A percentile compares a stretch with the other conserved stretches of the same genome.
Evolutionary conservation across 2,329 filamentous ascomycete genomes (phyloP).

Genomic region (Dothistroma septosporum): DNA sequence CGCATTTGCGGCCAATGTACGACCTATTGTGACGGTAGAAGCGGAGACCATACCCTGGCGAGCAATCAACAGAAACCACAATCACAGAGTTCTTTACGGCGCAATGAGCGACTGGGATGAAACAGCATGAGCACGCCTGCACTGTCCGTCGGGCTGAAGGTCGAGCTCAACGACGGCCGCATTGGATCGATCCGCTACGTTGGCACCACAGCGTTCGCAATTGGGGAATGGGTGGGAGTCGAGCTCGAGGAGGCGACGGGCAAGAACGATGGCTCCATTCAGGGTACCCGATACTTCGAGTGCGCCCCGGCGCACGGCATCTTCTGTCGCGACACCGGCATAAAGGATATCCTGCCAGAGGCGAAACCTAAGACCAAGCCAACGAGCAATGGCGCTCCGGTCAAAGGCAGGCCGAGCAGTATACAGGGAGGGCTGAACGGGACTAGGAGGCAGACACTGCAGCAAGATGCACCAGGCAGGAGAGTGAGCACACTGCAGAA

Average conservation of each 20-base stretch:
- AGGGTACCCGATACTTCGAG: conserved; percentile 83
- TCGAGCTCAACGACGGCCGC: conserved; percentile 75
- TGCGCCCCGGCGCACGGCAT: conserved; percentile 70
- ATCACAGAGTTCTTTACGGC: neutral
- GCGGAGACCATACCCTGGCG: neutral
- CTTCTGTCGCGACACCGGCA: conserved; percentile 73
- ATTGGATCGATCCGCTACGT: conserved; percentile 75
- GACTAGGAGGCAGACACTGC: conserved; percentile 28
- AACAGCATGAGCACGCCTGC: conserved; percentile 29
- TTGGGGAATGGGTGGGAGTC: conserved; percentile 83
- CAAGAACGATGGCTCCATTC: conserved; percentile 91
- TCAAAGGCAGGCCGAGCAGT: conserved; percentile 42
- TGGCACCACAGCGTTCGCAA: conserved; percentile 73
- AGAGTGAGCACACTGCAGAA: conserved; percentile 52
- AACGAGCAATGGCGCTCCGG: conserved; percentile 29
- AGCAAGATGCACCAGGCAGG: conserved; percentile 17
- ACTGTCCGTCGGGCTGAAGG: conserved; percentile 60
- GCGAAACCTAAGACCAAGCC: conserved; percentile 24
- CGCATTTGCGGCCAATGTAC: neutral
- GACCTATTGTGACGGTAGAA: neutral
- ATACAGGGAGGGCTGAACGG: conserved; percentile 31
- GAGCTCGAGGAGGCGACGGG: conserved; percentile 77
- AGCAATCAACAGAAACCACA: neutral
- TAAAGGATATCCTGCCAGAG: conserved; percentile 49
- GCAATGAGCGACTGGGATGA: neutral